phyloP scores from a whole-genome alignment of 495 filamentous ascomycete genomes.

The Podospora sp. region DNA sequence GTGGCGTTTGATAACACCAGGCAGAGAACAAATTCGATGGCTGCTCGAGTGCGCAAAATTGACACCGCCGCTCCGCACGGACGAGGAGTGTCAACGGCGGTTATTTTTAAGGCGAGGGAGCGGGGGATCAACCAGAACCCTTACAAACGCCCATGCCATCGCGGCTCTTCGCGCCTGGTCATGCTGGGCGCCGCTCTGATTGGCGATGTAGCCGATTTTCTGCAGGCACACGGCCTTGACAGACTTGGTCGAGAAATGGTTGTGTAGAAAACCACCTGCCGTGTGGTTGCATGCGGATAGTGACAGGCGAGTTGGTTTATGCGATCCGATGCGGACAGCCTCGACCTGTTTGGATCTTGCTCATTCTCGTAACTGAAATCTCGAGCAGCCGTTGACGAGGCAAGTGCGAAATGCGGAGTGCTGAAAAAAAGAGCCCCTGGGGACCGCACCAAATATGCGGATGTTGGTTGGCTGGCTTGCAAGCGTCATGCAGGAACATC shows the following conservation, averaged over 20 bases:
- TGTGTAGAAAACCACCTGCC: neutral
- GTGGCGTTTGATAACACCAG: neutral
- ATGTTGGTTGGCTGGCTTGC: neutral
- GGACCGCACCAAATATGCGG: neutral
- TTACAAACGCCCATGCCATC: neutral
- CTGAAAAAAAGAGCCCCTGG: neutral
- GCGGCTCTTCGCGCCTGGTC: neutral
- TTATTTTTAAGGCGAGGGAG: conserved; percentile 18
- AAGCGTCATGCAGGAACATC: conserved; percentile 21
- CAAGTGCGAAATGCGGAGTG: conserved; percentile 1
- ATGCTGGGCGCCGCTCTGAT: neutral
- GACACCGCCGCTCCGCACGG: conserved; percentile 2
- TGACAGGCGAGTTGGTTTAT: neutral
- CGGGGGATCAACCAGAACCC: neutral
- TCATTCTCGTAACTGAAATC: neutral
- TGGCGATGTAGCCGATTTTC: conserved; percentile 23
- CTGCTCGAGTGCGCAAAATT: conserved; percentile 16
- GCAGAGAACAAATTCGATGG: neutral
- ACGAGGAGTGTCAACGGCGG: conserved; percentile 10
- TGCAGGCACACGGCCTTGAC: conserved; percentile 9
- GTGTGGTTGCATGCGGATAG: neutral
- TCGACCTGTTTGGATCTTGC: neutral
- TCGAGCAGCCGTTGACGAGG: neutral
- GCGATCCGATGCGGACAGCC: neutral
- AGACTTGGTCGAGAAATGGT: neutral